Percentiles rank a stretch among this genome's conserved stretches.
phyloP scores from a whole-genome alignment of 129 eudicot species.

The Flaveria linearis region DNA sequence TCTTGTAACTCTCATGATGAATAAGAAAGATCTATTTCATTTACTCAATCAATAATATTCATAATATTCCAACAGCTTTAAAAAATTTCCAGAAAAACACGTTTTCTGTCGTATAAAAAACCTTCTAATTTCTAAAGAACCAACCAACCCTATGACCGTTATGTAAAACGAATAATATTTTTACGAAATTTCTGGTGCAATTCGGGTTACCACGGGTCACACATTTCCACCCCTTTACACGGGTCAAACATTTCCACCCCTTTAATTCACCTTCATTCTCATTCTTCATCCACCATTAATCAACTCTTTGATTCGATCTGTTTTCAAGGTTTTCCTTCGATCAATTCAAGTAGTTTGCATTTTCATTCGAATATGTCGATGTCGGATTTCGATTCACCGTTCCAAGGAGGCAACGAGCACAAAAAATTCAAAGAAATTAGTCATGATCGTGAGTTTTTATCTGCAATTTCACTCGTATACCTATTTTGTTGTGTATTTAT shows the following conservation, averaged over 20 bases:
- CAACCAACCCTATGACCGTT: slow-evolving; percentile 24
- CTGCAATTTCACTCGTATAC: slow-evolving; percentile 16
- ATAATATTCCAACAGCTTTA: background rate
- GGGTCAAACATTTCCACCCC: background rate
- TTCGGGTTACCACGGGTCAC: slow-evolving; percentile 25
- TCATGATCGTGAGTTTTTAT: slow-evolving; percentile 74
- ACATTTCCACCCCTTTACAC: background rate
- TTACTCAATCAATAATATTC: background rate
- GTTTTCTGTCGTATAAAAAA: slow-evolving; percentile 7
- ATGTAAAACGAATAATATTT: background rate
- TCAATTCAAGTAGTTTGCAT: slow-evolving; percentile 13
- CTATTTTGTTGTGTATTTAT: background rate
- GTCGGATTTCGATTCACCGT: slow-evolving; percentile 68
- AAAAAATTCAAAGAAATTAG: slow-evolving; percentile 64
- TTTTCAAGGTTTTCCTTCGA: background rate
- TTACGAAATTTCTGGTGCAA: slow-evolving; percentile 22
- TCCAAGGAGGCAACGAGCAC: slow-evolving; percentile 50
- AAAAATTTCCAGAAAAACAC: slow-evolving; percentile 6
- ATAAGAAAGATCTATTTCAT: too few relatives aligned
- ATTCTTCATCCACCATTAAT: slow-evolving; percentile 19
- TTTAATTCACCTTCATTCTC: slow-evolving; percentile 17
- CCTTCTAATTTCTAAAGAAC: background rate
- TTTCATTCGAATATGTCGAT: slow-evolving; percentile 51
- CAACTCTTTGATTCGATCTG: slow-evolving; percentile 21
- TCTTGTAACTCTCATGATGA: too few relatives aligned